These are phyloP conservation scores for Flaveria floridana DNA, from an alignment of 140 eudicot species.

Conservation along the genomic window DNA sequence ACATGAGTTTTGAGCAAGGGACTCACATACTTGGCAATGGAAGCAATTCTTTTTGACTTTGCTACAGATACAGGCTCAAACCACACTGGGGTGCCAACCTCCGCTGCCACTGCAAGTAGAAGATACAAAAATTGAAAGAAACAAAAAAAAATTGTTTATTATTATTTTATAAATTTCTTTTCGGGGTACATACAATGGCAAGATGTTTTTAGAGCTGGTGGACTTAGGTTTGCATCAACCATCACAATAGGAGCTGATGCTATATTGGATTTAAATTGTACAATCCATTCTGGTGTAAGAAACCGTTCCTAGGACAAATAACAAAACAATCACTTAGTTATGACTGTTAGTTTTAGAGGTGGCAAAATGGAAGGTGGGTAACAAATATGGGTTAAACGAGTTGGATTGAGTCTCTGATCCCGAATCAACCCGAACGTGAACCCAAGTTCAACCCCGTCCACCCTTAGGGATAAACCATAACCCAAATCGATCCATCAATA, in stretches of 20 bases:
- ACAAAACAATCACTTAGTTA: conserved; percentile 14
- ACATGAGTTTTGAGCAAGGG: conserved; percentile 13
- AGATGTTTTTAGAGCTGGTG: conserved; percentile 58
- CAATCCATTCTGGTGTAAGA: conserved; percentile 79
- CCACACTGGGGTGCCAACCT: conserved; percentile 77
- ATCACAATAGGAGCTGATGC: conserved; percentile 65
- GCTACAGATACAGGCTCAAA: conserved; percentile 97
- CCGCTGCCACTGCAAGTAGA: conserved; percentile 67
- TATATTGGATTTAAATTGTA: conserved; percentile 49
- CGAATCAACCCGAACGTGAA: too few species aligned
- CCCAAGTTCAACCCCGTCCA: too few species aligned
- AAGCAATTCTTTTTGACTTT: conserved; percentile 75
- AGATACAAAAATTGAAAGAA: not conserved
- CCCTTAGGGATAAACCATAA: not conserved
- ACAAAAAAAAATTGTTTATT: not conserved
- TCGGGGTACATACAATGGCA: conserved; percentile 50
- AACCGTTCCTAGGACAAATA: conserved; percentile 55
- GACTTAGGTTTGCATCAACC: conserved; percentile 92
- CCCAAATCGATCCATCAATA: not conserved
- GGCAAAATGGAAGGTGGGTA: not conserved
- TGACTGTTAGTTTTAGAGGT: not conserved
- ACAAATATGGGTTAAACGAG: not conserved
- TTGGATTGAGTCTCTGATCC: not conserved
- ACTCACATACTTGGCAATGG: conserved; percentile 82
- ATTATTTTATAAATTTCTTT: not conserved